These are phyloP conservation scores for Eimeria necatrix DNA, from an alignment of 169 alveolate species.

Conservation along the genomic window DNA sequence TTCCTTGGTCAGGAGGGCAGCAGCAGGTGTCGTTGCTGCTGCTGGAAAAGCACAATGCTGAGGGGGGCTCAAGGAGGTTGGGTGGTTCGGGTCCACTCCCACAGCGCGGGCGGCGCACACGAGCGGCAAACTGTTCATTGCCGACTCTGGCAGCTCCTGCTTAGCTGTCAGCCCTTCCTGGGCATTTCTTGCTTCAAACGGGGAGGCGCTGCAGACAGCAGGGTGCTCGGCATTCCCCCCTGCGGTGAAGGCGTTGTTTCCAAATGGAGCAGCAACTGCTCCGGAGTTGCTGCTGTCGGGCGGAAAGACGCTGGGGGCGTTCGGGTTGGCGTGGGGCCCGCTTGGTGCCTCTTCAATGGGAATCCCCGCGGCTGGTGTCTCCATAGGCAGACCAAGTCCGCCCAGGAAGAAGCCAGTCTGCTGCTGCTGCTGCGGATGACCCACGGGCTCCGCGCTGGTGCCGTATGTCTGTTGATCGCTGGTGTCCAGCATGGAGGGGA, in stretches of 20 bases:
- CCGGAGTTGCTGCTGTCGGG: neutral
- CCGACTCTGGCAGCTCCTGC: neutral
- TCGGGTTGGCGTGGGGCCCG: neutral
- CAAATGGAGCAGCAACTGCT: slow-evolving; percentile 4
- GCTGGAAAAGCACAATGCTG: neutral
- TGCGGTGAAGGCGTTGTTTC: neutral
- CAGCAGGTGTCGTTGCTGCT: neutral
- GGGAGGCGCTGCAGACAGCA: slow-evolving; percentile 4
- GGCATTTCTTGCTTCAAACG: neutral
- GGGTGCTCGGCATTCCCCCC: slow-evolving; percentile 15
- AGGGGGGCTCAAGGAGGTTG: neutral
- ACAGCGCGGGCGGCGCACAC: neutral
- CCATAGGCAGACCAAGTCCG: neutral
- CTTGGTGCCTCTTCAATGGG: neutral
- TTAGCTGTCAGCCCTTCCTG: neutral
- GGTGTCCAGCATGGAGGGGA: neutral
- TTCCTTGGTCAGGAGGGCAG: neutral
- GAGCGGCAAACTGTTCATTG: neutral
- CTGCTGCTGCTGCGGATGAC: neutral
- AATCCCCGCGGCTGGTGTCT: slow-evolving; percentile 4
- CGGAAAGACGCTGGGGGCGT: neutral
- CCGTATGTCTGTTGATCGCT: neutral
- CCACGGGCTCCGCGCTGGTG: neutral
- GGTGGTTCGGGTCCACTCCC: neutral
- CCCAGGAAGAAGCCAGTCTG: slow-evolving; percentile 1